Conservation (phyloP, 257 asterid species). For the Fraxinus quadrangulata region DNA sequence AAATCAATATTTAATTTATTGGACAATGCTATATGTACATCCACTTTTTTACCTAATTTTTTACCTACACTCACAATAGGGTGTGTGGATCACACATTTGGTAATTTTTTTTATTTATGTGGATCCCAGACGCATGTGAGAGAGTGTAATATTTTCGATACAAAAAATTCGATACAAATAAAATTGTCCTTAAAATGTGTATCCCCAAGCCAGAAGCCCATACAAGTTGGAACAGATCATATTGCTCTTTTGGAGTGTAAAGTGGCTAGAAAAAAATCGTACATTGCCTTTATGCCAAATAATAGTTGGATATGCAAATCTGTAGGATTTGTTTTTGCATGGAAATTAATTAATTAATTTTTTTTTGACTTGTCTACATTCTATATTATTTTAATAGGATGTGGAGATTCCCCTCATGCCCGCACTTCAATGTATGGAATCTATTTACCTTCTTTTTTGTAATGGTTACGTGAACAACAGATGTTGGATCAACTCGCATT, state of each 20-base stretch:
- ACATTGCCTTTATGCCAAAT: not conserved
- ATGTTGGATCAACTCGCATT: too few species aligned
- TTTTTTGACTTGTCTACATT: not conserved
- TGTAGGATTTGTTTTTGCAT: not conserved
- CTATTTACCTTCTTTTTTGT: not conserved
- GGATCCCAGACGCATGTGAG: too few species aligned
- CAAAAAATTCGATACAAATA: too few species aligned
- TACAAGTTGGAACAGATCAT: not conserved
- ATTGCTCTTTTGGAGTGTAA: not conserved
- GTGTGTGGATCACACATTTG: too few species aligned
- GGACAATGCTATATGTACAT: too few species aligned
- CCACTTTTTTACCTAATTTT: too few species aligned
- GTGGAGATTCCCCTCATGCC: slow-evolving; percentile 23
- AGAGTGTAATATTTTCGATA: too few species aligned
- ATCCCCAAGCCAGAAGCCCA: not conserved
- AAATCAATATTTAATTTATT: too few species aligned
- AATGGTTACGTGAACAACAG: too few species aligned
- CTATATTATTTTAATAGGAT: not conserved
- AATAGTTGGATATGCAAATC: not conserved
- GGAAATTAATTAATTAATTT: not conserved
- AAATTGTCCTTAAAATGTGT: too few species aligned
- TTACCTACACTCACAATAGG: too few species aligned
- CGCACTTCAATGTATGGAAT: slow-evolving; percentile 17
- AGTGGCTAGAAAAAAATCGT: not conserved
- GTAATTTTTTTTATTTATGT: too few species aligned